These are phyloP conservation scores for Beta lomatogona DNA, from an alignment of 179 eudicot genomes.

Conservation along the genomic window DNA sequence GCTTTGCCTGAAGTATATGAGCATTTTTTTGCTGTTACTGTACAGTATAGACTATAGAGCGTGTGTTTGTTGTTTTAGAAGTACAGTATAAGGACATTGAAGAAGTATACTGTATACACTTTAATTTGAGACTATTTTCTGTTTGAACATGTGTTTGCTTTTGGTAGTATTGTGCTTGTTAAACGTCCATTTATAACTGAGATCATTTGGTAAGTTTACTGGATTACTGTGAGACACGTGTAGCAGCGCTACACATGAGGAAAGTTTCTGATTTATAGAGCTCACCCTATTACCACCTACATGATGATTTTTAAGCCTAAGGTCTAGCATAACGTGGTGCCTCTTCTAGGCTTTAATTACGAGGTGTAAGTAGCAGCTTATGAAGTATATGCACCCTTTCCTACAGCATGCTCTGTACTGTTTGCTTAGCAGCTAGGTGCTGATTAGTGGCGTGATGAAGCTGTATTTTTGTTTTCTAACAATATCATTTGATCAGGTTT, in stretches of 20 bases:
- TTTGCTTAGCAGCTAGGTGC: not conserved
- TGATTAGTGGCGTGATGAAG: not conserved
- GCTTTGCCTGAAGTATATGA: not conserved
- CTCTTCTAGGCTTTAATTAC: not conserved
- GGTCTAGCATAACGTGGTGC: not conserved
- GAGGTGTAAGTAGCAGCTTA: not conserved
- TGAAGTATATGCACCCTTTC: not conserved
- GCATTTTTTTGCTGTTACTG: too few species aligned
- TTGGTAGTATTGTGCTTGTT: not conserved
- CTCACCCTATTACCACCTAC: not conserved
- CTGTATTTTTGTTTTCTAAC: conserved; percentile 9
- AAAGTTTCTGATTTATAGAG: not conserved
- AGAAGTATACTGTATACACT: too few species aligned
- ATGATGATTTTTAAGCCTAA: not conserved
- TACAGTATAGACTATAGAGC: too few species aligned
- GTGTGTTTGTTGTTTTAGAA: too few species aligned
- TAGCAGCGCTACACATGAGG: not conserved
- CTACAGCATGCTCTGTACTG: not conserved
- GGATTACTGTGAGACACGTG: not conserved
- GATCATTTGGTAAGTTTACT: not conserved
- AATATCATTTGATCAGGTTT: conserved; percentile 31
- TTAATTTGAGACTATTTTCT: not conserved
- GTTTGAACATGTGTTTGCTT: not conserved
- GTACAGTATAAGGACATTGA: too few species aligned
- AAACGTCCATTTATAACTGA: not conserved